Conservation (phyloP, 306 rosid genomes). For the Rosa persica region DNA sequence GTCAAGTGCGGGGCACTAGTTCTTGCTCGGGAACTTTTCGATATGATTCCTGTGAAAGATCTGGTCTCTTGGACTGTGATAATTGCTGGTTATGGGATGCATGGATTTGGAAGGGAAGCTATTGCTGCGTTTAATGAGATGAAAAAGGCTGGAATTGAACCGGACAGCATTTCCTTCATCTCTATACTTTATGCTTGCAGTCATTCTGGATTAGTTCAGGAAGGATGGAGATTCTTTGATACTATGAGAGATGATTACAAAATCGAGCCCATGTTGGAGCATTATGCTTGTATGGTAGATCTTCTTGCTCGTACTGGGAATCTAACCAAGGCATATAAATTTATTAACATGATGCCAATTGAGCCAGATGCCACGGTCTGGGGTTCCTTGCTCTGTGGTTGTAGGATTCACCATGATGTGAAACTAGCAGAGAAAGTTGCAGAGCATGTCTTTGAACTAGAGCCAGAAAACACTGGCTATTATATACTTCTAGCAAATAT, state of each 20-base stretch:
- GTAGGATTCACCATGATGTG: constrained; percentile 66
- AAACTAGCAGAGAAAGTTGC: constrained; percentile 74
- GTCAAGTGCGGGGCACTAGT: constrained; percentile 59
- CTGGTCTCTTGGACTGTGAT: constrained; percentile 70
- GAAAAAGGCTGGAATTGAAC: constrained; percentile 49
- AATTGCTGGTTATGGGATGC: constrained; percentile 75
- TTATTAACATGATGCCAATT: constrained; percentile 58
- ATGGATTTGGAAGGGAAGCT: constrained; percentile 69
- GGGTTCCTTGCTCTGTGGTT: constrained; percentile 72
- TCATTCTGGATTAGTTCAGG: constrained; percentile 63
- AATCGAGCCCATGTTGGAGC: constrained; percentile 58
- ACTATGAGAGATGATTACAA: constrained; percentile 45
- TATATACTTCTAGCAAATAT: constrained; percentile 66
- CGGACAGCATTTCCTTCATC: constrained; percentile 61
- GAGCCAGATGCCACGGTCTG: constrained; percentile 66
- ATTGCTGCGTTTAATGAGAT: constrained; percentile 50
- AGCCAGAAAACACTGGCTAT: constrained; percentile 72
- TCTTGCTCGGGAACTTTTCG: constrained; percentile 49
- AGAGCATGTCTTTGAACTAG: constrained; percentile 61
- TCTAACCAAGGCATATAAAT: constrained; percentile 49
- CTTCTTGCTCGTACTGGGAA: constrained; percentile 71
- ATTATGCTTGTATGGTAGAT: constrained; percentile 75
- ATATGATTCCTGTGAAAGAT: constrained; percentile 51
- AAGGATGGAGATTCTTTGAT: constrained; percentile 56
- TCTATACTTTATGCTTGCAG: constrained; percentile 68